These are phyloP conservation scores for Aciculoconidium aculeatum DNA, from an alignment of 805 yeast species.

Conservation along the genomic window DNA sequence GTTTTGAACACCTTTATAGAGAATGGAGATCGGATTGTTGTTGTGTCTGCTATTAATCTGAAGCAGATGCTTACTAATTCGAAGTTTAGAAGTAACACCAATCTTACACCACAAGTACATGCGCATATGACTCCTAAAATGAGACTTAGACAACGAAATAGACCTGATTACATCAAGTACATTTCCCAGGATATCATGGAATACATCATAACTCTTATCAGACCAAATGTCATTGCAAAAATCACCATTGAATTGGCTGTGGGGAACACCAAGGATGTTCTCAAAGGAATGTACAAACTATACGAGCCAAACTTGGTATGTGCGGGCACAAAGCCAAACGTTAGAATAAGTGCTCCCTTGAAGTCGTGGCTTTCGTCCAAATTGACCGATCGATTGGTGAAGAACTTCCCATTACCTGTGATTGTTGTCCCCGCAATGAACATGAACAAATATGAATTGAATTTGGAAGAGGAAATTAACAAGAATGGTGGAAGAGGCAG, in stretches of 20 bases:
- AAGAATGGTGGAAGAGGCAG: neutral
- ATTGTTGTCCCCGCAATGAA: constrained; percentile 59
- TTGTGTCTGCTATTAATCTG: constrained; percentile 46
- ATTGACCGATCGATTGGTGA: constrained; percentile 58
- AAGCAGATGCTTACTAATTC: constrained; percentile 3
- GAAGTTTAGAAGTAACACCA: constrained; percentile 3
- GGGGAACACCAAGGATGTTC: constrained; percentile 49
- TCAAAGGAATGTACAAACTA: constrained; percentile 53
- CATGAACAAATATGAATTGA: constrained; percentile 46
- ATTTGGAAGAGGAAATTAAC: constrained; percentile 31
- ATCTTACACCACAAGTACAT: constrained; percentile 4
- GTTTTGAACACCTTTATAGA: constrained; percentile 47
- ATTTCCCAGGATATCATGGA: constrained; percentile 47
- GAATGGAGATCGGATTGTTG: constrained; percentile 62
- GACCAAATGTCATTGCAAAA: constrained; percentile 42
- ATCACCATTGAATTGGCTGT: constrained; percentile 57
- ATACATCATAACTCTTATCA: constrained; percentile 43
- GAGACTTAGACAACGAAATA: constrained; percentile 33
- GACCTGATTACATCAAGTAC: constrained; percentile 43
- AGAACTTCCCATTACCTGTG: constrained; percentile 60
- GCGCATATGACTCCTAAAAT: constrained; percentile 20
- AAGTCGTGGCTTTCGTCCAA: constrained; percentile 58
- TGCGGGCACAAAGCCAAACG: constrained; percentile 48
- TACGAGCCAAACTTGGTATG: constrained; percentile 57
- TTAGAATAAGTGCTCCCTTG: constrained; percentile 41